Evolutionary conservation across 2,329 filamentous ascomycete genomes (phyloP).

Genomic region (Macroventuria anomochaeta): DNA sequence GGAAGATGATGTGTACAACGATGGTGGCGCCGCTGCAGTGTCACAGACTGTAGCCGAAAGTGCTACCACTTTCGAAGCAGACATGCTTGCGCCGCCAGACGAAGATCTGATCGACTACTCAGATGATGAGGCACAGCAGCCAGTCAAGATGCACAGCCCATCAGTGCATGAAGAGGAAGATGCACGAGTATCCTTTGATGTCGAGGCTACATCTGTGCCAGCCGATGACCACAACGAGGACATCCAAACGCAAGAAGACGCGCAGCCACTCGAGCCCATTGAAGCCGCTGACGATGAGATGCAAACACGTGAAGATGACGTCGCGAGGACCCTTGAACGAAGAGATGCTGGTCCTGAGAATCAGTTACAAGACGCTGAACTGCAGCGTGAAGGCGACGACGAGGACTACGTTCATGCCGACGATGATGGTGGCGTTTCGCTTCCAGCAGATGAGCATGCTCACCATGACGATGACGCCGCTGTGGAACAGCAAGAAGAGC

Average conservation of each 20-base stretch:
- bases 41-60: constrained; percentile 13
- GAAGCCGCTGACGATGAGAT: background rate
- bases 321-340: background rate
- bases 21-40: constrained; percentile 11
- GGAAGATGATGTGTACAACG: constrained; percentile 30
- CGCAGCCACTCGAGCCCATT: background rate
- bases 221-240: background rate
- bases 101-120: constrained; percentile 46
- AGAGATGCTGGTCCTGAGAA: background rate
- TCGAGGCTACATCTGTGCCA: background rate
- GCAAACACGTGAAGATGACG: background rate
- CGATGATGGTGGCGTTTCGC: constrained; percentile 22
- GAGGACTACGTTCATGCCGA: constrained; percentile 16
- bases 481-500: constrained; percentile 2
- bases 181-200: background rate
- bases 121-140: constrained; percentile 39
- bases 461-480: constrained; percentile 12
- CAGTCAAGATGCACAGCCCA: constrained; percentile 9
- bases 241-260: background rate
- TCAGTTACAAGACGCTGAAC: background rate
- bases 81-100: constrained; percentile 23
- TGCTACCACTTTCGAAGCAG: constrained; percentile 1
- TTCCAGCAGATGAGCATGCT: constrained; percentile 18
- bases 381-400: background rate
- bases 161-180: constrained; percentile 9